Evolutionary conservation across 1,284 basidiomycete genomes (phyloP), one percentile per base, ranked within the genome.

Genomic region (Ustilago esculenta): DNA sequence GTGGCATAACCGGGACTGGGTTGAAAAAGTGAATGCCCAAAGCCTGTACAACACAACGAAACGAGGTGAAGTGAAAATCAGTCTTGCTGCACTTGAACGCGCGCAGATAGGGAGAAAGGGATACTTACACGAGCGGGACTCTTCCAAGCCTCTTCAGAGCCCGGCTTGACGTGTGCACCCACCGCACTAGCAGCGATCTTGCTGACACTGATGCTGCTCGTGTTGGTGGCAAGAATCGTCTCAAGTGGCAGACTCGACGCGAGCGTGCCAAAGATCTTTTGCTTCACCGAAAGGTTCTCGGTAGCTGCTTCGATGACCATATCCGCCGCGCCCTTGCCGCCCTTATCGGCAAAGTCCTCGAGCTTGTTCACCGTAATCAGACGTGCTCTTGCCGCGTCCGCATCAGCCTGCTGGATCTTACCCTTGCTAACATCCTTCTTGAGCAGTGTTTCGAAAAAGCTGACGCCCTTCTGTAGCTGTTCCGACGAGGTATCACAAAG

Each of bases 281-380:
- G 86, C 84, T 98, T 98, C 43, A 96, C 83, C 2, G 87, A 79
- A 12, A 96, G 84, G 49, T 90, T 89, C 83, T 98, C 94, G 5
- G 93, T 92, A 0, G 92, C 93, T 0, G 94, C 95, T 86, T 98
- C 94, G 51, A 97, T 86, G 35, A 93, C 90, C 86, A 97, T 89
- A 78, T 95, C 92, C 6, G 89, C 90, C 71, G 94, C 90, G 34
- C 87, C 84, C 91, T 74, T 73, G 40, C 36, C 37, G 9, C 53
- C 54, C n/a, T 63, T 51, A 42, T 20, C 35, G 10, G 51, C 70
- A 33, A 79, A 69, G 25, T 66, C 67, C 21, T 69, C 65, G 12
- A 77, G 32, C 39, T 45, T 53, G 5, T 52, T 39, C 5, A 75
- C 71, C 14, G 66, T 60, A 18, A 61, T 41, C 1, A 75, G 47